Conservation (phyloP, 1,284 basidiomycete species). For the Ustilago bromivora region DNA sequence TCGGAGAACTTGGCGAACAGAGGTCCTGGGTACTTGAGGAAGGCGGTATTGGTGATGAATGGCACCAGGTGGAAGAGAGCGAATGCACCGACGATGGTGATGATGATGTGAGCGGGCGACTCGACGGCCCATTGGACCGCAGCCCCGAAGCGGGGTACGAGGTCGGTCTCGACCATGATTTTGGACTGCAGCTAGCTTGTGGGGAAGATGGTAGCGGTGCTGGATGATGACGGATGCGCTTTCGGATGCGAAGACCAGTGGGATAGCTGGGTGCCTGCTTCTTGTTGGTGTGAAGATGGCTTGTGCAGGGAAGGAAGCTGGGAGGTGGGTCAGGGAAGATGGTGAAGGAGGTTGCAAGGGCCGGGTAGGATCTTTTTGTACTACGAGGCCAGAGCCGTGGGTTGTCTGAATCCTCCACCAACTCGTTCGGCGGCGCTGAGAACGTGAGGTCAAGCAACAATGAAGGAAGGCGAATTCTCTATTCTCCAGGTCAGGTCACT, state of each 20-base stretch:
- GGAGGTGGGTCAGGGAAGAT: neutral
- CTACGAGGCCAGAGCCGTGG: neutral
- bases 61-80: conserved; percentile 48
- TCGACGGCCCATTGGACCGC: conserved; percentile 39
- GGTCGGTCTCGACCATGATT: conserved; percentile 48
- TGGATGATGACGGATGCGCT: neutral
- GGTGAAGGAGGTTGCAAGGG: neutral
- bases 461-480: neutral
- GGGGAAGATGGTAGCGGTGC: neutral
- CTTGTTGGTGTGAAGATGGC: neutral
- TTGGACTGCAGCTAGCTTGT: neutral
- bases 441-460: neutral
- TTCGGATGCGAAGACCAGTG: neutral
- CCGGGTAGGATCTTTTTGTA: neutral
- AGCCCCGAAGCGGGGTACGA: conserved; percentile 29
- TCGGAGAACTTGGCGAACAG: conserved; percentile 81
- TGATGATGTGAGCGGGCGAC: conserved; percentile 34
- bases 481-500: conserved; percentile 2
- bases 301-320: neutral
- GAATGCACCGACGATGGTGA: conserved; percentile 41
- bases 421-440: neutral
- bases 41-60: conserved; percentile 41
- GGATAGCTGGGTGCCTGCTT: neutral
- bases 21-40: conserved; percentile 76
- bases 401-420: neutral